Evolutionary conservation across 2,329 filamentous ascomycete species (phyloP), one percentile per base, ranked within the genome.

Genomic region (Cladophialophora chaetospira): DNA sequence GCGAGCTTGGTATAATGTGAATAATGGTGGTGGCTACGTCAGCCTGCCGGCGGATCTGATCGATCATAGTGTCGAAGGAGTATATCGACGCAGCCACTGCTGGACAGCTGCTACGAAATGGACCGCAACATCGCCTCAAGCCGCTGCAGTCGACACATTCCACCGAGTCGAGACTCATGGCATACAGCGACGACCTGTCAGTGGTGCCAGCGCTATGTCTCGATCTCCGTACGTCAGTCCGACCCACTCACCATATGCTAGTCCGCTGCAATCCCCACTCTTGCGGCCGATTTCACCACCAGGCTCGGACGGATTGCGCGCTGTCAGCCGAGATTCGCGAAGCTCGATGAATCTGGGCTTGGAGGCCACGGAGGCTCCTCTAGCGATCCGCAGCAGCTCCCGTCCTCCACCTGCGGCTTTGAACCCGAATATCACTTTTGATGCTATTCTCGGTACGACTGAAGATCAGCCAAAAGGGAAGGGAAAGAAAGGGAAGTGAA

Each of bases 81-180:
- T 87, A 40, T 89, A 88, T 70, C 79, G 82, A 13, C 81, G 86
- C 38, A 86, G 82, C 59, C 86, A 89, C 68, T 88, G 86, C 71
- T 89, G 86, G 86, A 73, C 79, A 56, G 78, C 81, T 65, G 86
- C 85, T 2, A 78, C 83, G 63, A 76, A 80, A 63, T 88, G 86
- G 86, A 77, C 77, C 6, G 74, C 76, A 38, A 74, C 76, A 31
- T 73, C 75, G 15, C 69, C 70, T 5, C 25, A 51, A 63, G 68
- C 47, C 63, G 72, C 15, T 65, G 67, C 48, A 64, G 64, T 29
- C 8, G 52, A 53, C 9, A 31, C 53, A 33, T 15, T 28, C 11
- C 28, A 51, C 9, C 46, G 15, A 8, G 53, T 38, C 9, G 47
- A 62, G n/a, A 28, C 31, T 13, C n/a, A 50, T 36, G 43, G 42